Evolutionary conservation across 2,329 filamentous ascomycete species (phyloP).

Genomic region (Acarospora socialis): DNA sequence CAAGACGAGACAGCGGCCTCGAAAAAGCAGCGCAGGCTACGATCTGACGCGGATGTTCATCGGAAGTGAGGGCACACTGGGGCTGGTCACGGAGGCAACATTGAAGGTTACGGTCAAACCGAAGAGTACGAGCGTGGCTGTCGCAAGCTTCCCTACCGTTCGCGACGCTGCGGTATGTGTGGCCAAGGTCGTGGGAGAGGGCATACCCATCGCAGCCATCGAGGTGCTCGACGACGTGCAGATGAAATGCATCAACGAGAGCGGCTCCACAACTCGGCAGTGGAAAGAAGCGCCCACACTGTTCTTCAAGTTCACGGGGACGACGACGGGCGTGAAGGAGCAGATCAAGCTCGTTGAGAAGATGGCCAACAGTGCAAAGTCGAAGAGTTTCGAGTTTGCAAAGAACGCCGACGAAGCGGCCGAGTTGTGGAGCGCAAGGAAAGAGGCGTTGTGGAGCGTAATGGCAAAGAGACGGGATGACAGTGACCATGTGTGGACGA

Average conservation of each 20-base stretch:
- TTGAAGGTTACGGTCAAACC: slow-evolving; percentile 76
- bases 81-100: slow-evolving; percentile 79
- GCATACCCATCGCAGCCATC: slow-evolving; percentile 76
- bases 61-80: slow-evolving; percentile 81
- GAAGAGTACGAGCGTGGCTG: slow-evolving; percentile 65
- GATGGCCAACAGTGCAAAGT: slow-evolving; percentile 39
- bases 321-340: slow-evolving; percentile 46
- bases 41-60: slow-evolving; percentile 83
- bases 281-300: slow-evolving; percentile 60
- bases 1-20: slow-evolving; percentile 73
- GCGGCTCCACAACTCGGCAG: slow-evolving; percentile 29
- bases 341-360: slow-evolving; percentile 47
- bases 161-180: slow-evolving; percentile 67
- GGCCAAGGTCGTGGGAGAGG: slow-evolving; percentile 61
- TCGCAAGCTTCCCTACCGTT: slow-evolving; percentile 51
- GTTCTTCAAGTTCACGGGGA: slow-evolving; percentile 64
- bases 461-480: slow-evolving; percentile 48
- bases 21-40: slow-evolving; percentile 85
- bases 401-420: slow-evolving; percentile 47
- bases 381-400: slow-evolving; percentile 54
- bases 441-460: slow-evolving; percentile 59
- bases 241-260: slow-evolving; percentile 56
- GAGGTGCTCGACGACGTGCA: slow-evolving; percentile 87
- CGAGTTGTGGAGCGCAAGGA: slow-evolving; percentile 62
- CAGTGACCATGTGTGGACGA: slow-evolving; percentile 58